A percentile compares a stretch with the other conserved stretches of the same genome.
phyloP scores from a whole-genome alignment of 331 rosid species.

The Erythrophleum ivorense region DNA sequence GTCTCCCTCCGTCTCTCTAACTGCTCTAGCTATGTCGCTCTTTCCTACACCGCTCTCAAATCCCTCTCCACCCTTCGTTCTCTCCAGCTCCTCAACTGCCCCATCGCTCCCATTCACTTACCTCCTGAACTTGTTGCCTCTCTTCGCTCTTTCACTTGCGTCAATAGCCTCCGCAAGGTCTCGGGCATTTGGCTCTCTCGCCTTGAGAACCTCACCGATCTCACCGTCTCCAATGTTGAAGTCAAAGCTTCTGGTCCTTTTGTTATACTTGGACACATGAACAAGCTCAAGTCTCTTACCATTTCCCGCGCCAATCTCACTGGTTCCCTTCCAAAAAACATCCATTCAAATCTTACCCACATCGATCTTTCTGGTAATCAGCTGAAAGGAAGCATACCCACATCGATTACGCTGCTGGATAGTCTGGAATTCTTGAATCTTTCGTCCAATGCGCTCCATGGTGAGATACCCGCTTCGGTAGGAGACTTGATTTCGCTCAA shows the following conservation, averaged over 20 bases:
- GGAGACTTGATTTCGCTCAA: conserved; percentile 74
- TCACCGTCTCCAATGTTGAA: conserved; percentile 58
- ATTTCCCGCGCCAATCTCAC: conserved; percentile 81
- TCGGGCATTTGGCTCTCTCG: conserved; percentile 90
- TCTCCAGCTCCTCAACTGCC: conserved; percentile 76
- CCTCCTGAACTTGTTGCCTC: conserved; percentile 73
- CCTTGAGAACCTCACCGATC: conserved; percentile 82
- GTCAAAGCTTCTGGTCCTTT: conserved; percentile 76
- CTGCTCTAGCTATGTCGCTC: conserved; percentile 84
- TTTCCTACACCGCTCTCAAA: conserved; percentile 89
- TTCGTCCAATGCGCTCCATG: conserved; percentile 61
- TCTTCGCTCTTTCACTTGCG: conserved; percentile 74
- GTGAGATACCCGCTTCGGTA: conserved; percentile 71
- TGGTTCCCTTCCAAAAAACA: conserved; percentile 68
- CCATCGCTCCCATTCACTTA: conserved; percentile 73
- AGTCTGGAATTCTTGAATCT: conserved; percentile 67
- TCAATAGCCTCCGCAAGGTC: conserved; percentile 63
- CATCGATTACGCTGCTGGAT: conserved; percentile 65
- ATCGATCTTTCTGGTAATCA: conserved; percentile 76
- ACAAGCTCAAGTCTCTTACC: conserved; percentile 65
- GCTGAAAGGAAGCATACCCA: conserved; percentile 69
- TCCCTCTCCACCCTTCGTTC: conserved; percentile 80
- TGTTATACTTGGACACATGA: conserved; percentile 77
- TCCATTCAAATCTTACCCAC: conserved; percentile 70
- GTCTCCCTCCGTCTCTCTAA: conserved; percentile 68